Evolutionary conservation across 2,329 filamentous ascomycete species (phyloP), one percentile per base, ranked within the genome.

Genomic region (Penicillium sclerotigenum): DNA sequence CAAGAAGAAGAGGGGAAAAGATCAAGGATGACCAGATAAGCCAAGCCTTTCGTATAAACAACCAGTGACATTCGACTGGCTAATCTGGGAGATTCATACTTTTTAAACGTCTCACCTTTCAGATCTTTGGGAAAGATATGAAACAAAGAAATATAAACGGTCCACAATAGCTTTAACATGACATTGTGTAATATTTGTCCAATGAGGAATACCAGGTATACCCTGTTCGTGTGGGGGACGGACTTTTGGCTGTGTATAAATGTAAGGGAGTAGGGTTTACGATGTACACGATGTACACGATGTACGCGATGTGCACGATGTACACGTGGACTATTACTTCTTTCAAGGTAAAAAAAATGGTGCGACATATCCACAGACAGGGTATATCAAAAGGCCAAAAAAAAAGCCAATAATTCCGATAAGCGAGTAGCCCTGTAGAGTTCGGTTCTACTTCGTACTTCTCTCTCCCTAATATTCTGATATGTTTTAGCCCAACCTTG

Each of bases 61-160:
- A 29, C 58, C 58, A 62, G 58, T 61, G 52, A 60, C 7, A 52
- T 47, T 45, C 38, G 42, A 42, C 49, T 28, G 37, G 38, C 46
- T 60, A 58, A 61, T 61, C 59, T 48, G 26, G 3, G 11, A 34
- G 8, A 22, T 18, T 24, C 20, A 26, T 6, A 50, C 7, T 24
- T 26, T 46, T 31, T 40, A 20, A 49, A 24, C 47, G 16, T 41
- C 18, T 29, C n/a, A 18, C n/a, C 11, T 18, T 29, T 34, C 18
- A 31, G 42, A 45, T 45, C n/a, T 31, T 5, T 20, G 22, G 22
- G 43, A n/a, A 14, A 2, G 13, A 42, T 42, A 42, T 20, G n/a
- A 9, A 8, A 41, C 20, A 41, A 24, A n/a, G 20, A 41, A 41
- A 41, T 24, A n/a, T n/a, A n/a, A 37, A 18, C 16, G 9, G 16